Conservation (phyloP, 192 early-diverging fungal species). For the Phlyctochytrium bullatum region DNA sequence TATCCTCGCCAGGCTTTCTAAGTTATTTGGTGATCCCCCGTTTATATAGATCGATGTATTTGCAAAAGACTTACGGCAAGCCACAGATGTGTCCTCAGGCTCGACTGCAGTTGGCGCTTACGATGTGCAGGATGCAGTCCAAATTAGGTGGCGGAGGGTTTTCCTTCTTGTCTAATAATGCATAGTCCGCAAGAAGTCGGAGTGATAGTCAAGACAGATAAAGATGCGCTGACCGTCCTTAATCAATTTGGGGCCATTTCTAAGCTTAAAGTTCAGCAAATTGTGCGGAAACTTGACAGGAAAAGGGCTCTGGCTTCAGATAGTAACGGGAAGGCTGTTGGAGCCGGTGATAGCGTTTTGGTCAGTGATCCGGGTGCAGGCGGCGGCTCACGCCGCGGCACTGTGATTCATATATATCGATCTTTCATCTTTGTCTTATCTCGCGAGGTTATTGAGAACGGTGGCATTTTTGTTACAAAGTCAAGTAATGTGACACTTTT, state of each 20-base stretch:
- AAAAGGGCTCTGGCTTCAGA: conserved; percentile 47
- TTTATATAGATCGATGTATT: conserved; percentile 71
- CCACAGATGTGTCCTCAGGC: conserved; percentile 63
- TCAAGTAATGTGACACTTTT: conserved; percentile 54
- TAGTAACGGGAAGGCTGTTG: conserved; percentile 45
- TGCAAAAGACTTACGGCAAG: conserved; percentile 79
- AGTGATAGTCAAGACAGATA: conserved; percentile 77
- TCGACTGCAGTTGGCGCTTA: conserved; percentile 62
- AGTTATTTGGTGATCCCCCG: neutral
- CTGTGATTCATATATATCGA: conserved; percentile 80
- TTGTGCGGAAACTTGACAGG: conserved; percentile 66
- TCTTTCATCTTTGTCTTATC: conserved; percentile 77
- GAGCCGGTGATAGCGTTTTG: conserved; percentile 69
- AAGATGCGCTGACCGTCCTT: conserved; percentile 71
- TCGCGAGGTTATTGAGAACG: conserved; percentile 70
- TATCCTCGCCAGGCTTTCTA: neutral
- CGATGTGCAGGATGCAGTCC: conserved; percentile 87
- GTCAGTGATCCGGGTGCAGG: conserved; percentile 49
- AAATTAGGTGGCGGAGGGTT: conserved; percentile 57
- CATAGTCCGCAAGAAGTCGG: conserved; percentile 57
- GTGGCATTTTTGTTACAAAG: conserved; percentile 72
- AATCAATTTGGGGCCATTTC: conserved; percentile 69
- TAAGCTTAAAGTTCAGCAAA: conserved; percentile 66
- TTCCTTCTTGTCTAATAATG: neutral
- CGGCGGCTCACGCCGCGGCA: conserved; percentile 51